A percentile compares a stretch with the other conserved stretches of the same genome.
phyloP scores from a whole-genome alignment of 2,329 filamentous ascomycete species.

The Acephala macrosclerotiorum region DNA sequence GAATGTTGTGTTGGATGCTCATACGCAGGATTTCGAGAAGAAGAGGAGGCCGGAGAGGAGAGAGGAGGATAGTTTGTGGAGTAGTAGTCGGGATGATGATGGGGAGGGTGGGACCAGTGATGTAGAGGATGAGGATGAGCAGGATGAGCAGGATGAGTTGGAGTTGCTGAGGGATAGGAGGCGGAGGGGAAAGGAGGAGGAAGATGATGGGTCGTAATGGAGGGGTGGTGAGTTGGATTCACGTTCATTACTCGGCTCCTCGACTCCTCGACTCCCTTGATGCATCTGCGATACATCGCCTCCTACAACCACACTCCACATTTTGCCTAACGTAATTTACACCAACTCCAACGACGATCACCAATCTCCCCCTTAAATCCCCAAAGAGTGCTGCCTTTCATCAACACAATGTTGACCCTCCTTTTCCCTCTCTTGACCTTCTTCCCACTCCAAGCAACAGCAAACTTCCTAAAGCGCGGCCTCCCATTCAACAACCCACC shows the following conservation, averaged over 20 bases:
- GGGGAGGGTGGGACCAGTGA: constrained; percentile 21
- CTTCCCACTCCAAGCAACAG: too few relatives aligned
- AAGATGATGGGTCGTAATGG: constrained; percentile 1
- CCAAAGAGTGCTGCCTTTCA: too few relatives aligned
- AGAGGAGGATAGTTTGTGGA: constrained; percentile 24
- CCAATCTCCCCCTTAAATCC: too few relatives aligned
- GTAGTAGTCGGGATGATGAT: constrained; percentile 18
- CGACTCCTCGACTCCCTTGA: too few relatives aligned
- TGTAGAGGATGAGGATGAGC: constrained; percentile 37
- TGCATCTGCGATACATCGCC: too few relatives aligned
- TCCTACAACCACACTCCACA: too few relatives aligned
- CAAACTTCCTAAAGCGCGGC: constrained; percentile 22
- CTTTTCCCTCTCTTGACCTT: too few relatives aligned
- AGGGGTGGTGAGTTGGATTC: background rate
- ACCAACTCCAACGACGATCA: too few relatives aligned
- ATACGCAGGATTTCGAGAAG: constrained; percentile 92
- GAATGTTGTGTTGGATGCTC: constrained; percentile 80
- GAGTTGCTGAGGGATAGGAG: constrained; percentile 29
- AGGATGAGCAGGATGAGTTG: constrained; percentile 29
- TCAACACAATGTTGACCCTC: too few relatives aligned
- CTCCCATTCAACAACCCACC: constrained; percentile 28
- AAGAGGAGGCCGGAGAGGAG: constrained; percentile 56
- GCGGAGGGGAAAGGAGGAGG: background rate
- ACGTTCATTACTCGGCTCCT: too few relatives aligned
- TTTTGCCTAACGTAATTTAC: too few relatives aligned